Percentiles rank a stretch among this genome's conserved stretches.
Conservation (phyloP, 164 flowering plant genomes). For the Stephania cephalantha region DNA sequence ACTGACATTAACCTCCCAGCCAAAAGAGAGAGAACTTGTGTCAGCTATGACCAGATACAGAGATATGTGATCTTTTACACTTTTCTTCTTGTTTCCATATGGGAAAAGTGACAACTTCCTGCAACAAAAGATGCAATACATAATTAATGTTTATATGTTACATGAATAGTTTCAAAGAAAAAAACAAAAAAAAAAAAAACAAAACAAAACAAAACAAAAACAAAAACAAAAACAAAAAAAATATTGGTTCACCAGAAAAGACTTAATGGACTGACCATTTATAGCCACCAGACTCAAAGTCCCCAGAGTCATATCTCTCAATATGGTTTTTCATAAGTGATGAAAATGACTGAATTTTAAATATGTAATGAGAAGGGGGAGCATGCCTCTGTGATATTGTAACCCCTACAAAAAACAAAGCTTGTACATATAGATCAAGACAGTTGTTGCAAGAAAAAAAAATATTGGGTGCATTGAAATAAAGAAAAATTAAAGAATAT, state of each 20-base stretch:
- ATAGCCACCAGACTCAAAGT: slow-evolving; percentile 47
- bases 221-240: no score
- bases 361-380: slow-evolving; percentile 35
- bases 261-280: slow-evolving; percentile 32
- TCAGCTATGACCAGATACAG: neutral
- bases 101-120: neutral
- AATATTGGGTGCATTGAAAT: no score
- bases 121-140: neutral
- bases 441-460: no score
- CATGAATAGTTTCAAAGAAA: neutral
- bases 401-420: neutral
- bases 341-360: slow-evolving; percentile 36
- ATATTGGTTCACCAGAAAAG: no score
- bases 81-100: neutral
- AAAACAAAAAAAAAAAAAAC: neutral
- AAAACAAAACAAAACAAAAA: no score
- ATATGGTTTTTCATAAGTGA: slow-evolving; percentile 23
- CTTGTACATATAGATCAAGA: no score
- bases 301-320: slow-evolving; percentile 30
- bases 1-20: neutral
- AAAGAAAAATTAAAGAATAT: no score
- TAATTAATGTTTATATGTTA: no score
- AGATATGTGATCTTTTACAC: neutral
- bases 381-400: slow-evolving; percentile 28
- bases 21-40: neutral